A percentile compares a stretch with the other conserved stretches of the same genome.
These are phyloP conservation scores for Urochloa ruziziensis DNA, from an alignment of 176 grass and related monocot species.

Conservation along the genomic window DNA sequence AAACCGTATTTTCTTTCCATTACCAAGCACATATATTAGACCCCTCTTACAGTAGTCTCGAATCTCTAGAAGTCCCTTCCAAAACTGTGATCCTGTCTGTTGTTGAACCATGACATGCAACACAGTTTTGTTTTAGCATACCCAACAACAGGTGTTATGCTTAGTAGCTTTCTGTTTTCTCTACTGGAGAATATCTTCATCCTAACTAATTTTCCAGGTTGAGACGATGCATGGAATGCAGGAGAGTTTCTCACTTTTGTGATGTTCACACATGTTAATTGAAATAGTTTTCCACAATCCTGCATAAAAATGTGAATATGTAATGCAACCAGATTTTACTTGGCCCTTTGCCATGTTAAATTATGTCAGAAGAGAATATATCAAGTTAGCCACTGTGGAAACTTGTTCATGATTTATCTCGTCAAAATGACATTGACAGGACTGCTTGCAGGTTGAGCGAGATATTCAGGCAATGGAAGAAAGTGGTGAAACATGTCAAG, in stretches of 20 bases:
- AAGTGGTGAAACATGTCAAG: conserved; percentile 25
- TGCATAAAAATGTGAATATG: not conserved
- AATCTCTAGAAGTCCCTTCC: no score
- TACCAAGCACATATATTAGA: no score
- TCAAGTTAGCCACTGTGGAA: conserved; percentile 2
- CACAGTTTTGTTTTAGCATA: not conserved
- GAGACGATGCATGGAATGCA: not conserved
- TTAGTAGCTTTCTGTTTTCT: not conserved
- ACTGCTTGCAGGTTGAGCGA: conserved; percentile 22
- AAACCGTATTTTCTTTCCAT: no score
- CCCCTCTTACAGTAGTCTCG: no score
- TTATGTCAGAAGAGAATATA: not conserved
- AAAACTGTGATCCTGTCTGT: no score
- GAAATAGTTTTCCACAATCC: not conserved
- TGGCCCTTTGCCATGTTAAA: not conserved
- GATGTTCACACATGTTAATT: not conserved
- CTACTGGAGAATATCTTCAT: not conserved
- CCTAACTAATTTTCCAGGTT: not conserved
- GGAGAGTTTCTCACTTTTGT: not conserved
- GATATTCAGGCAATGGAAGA: conserved; percentile 20
- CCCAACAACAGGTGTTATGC: not conserved
- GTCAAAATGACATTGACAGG: not conserved
- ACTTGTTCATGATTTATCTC: not conserved
- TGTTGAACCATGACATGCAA: not conserved
- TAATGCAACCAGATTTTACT: not conserved